phyloP scores from a whole-genome alignment of 2,329 filamentous ascomycete genomes.

The Verticillium zaregamsianum region DNA sequence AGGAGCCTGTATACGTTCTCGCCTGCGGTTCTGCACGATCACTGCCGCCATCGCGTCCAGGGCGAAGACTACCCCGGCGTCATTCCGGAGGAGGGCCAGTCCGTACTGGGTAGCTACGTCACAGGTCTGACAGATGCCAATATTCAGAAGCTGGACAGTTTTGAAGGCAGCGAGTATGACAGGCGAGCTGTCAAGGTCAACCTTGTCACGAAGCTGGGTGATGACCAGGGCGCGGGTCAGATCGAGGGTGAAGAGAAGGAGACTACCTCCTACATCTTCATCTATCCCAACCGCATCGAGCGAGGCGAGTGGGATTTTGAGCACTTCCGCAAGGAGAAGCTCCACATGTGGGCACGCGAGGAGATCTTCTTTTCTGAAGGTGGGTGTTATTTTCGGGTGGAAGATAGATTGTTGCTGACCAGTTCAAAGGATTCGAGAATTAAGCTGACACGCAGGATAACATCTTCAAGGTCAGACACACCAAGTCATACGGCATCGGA shows the following conservation, averaged over 20 bases:
- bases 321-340: conserved; percentile 74
- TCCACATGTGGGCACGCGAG: conserved; percentile 49
- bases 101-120: conserved; percentile 72
- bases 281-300: conserved; percentile 52
- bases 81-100: conserved; percentile 47
- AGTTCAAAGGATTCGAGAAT: neutral
- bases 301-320: conserved; percentile 82
- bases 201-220: conserved; percentile 32
- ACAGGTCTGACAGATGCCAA: conserved; percentile 76
- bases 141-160: conserved; percentile 69
- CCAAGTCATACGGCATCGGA: neutral
- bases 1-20: conserved; percentile 57
- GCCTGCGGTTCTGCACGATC: conserved; percentile 71
- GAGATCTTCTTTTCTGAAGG: conserved; percentile 39
- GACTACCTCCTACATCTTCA: conserved; percentile 64
- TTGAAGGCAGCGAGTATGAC: conserved; percentile 75
- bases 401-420: neutral
- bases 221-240: conserved; percentile 33
- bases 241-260: conserved; percentile 41
- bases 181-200: conserved; percentile 52
- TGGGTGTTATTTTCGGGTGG: conserved; percentile 15
- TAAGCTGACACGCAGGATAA: neutral
- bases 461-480: neutral
- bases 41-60: conserved; percentile 66
- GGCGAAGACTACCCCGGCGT: conserved; percentile 79